Evolutionary conservation across 73 alveolate species (phyloP).

Genomic region (Symbiodinium pilosum): DNA sequence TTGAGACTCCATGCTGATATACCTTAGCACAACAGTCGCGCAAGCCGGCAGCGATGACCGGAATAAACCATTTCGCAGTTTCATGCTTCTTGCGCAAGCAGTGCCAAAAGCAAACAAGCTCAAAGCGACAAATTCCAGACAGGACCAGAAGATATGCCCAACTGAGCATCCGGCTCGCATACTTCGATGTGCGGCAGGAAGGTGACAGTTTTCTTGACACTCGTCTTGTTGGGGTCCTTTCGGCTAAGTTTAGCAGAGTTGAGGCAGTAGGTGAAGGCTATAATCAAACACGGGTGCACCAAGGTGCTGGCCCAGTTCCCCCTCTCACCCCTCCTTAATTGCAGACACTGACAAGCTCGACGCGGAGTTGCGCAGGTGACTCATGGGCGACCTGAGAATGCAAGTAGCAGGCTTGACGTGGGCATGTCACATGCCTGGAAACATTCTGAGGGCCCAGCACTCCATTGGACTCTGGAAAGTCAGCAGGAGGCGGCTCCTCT

Average conservation of each 20-base stretch:
- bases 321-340: neutral
- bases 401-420: neutral
- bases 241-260: too few relatives aligned
- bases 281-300: neutral
- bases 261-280: neutral
- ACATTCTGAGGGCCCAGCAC: too few relatives aligned
- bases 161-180: neutral
- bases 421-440: too few relatives aligned
- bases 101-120: too few relatives aligned
- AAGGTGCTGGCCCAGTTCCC: too few relatives aligned
- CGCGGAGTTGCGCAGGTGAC: neutral
- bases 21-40: too few relatives aligned
- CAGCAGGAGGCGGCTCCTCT: neutral
- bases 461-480: neutral
- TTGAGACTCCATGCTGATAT: neutral
- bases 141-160: too few relatives aligned
- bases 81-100: too few relatives aligned
- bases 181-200: conserved; percentile 6
- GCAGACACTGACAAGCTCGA: neutral
- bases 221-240: neutral
- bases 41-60: too few relatives aligned
- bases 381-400: neutral
- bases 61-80: too few relatives aligned
- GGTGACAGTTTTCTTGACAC: neutral
- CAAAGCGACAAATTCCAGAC: too few relatives aligned